Conservation (phyloP, 2,329 filamentous ascomycete species). For the Penicillium freii region DNA sequence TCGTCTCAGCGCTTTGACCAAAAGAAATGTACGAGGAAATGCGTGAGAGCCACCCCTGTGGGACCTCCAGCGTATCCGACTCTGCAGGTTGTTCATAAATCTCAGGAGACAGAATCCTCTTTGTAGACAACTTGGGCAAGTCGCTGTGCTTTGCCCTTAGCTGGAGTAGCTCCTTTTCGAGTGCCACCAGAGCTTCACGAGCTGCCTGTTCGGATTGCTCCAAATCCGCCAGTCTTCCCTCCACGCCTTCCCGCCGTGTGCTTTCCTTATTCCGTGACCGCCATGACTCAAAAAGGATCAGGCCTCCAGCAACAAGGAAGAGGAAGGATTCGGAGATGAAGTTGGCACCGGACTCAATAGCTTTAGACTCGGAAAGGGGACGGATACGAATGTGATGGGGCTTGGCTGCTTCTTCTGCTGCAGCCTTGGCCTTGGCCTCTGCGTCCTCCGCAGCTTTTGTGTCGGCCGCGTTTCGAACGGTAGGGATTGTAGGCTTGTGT, state of each 20-base stretch:
- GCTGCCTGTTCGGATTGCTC: conserved; percentile 50
- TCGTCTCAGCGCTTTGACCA: conserved; percentile 17
- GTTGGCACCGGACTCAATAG: conserved; percentile 67
- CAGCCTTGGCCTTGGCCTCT: conserved; percentile 44
- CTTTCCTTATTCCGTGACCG: conserved; percentile 61
- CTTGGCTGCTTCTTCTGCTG: conserved; percentile 48
- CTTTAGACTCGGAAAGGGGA: conserved; percentile 64
- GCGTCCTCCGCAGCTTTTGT: conserved; percentile 56
- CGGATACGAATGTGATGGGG: conserved; percentile 56
- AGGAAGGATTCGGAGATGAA: conserved; percentile 68
- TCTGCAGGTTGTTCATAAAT: conserved; percentile 38
- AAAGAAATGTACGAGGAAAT: conserved; percentile 36
- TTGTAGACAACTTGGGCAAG: conserved; percentile 23
- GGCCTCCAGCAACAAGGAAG: conserved; percentile 60
- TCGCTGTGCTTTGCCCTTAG: conserved; percentile 41
- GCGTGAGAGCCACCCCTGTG: conserved; percentile 34
- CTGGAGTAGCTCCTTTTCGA: conserved; percentile 48
- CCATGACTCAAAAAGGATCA: conserved; percentile 64
- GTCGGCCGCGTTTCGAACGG: conserved; percentile 62
- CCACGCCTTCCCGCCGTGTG: conserved; percentile 59
- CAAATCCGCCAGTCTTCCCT: conserved; percentile 57
- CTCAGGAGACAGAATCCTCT: conserved; percentile 41
- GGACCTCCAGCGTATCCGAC: conserved; percentile 1
- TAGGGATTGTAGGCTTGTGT: conserved; percentile 54
- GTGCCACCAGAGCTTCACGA: conserved; percentile 41